A percentile compares a stretch with the other conserved stretches of the same genome.
Conservation (phyloP, 2,329 filamentous ascomycete species). For the Paramyrothecium roridum region DNA sequence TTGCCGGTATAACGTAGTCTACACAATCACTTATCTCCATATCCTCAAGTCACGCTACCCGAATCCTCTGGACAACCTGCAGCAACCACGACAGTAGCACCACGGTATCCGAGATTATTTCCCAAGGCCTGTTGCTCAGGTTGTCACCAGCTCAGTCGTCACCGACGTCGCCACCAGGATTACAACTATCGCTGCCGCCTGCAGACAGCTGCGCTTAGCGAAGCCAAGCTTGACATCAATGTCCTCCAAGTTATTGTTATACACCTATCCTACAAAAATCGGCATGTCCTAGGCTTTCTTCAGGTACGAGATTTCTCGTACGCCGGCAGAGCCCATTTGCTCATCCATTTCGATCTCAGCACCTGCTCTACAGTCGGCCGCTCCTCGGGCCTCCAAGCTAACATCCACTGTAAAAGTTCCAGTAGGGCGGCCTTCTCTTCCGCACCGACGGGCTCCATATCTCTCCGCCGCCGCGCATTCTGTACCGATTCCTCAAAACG, state of each 20-base stretch:
- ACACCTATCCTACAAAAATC: too few species aligned
- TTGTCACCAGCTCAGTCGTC: background rate
- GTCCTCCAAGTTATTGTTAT: background rate
- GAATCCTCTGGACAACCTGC: background rate
- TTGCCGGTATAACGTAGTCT: background rate
- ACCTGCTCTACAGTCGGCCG: slow-evolving; percentile 5
- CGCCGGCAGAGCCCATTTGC: slow-evolving; percentile 11
- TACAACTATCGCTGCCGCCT: background rate
- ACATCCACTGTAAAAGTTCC: slow-evolving; percentile 8
- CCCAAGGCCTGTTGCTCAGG: background rate
- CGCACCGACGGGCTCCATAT: slow-evolving; percentile 1
- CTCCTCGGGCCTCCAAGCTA: slow-evolving; percentile 6
- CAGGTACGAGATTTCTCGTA: slow-evolving; percentile 13
- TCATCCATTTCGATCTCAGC: slow-evolving; percentile 10
- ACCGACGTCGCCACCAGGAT: background rate
- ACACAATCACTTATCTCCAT: background rate
- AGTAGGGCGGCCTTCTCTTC: slow-evolving; percentile 4
- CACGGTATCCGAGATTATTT: background rate
- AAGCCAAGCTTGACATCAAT: background rate
- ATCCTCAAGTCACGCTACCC: background rate
- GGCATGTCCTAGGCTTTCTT: background rate
- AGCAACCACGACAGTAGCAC: background rate
- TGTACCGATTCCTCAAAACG: slow-evolving; percentile 8
- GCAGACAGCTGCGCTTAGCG: background rate
- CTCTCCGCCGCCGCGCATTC: slow-evolving; percentile 1